Base-by-base conservation (phyloP, 805 yeast species). In the Kluyveromyces aestuarii region DNA sequence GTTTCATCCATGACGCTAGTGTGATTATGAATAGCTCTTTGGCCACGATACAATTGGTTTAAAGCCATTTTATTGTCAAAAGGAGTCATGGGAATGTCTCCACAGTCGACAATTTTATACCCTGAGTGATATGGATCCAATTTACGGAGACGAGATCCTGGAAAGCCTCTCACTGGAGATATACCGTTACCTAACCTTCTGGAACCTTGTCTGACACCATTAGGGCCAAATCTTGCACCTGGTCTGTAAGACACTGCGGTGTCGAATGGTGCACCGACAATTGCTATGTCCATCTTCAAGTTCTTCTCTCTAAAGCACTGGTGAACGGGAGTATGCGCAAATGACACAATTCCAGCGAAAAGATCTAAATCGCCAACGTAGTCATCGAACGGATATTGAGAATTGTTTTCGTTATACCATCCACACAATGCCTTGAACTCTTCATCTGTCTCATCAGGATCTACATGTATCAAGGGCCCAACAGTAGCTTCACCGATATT, bases 81-180 rank as follows among this genome's bases (percentile, higher is more conserved):
- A n/a, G 83, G 82, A 1, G 76, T 73, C 75, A 78, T 72, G 33
- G 82, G 77, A 14, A 77, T 75, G 58, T 79, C 83, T 2, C 83
- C 84, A 59, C 84, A 79, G 56, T 79, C 84, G 5, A 77, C 71
- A 35, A 75, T 64, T 6, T 65, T 60, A 33, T 70, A 57, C 47
- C 66, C 63, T 3, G 68, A 53, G 47, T 69, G 63, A 58, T 75
- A 79, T 4, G 81, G 80, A 51, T 77, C 69, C 30, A 68, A 50
- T 40, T 60, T 52, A 50, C 63, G 63, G 39, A 74, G 58, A 45
- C 67, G 66, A 2, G 73, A 63, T 27, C 64, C 64, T 17, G 63
- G 64, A 47, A 60, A 59, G 2, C 72, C 73, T 51, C 67, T 63
- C 43, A 68, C 72, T 2, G 77, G 72, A 13, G 67, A 68, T 40